These are phyloP conservation scores for Cupressus sempervirens DNA, from an alignment of 75 land plant genomes.

Conservation along the genomic window DNA sequence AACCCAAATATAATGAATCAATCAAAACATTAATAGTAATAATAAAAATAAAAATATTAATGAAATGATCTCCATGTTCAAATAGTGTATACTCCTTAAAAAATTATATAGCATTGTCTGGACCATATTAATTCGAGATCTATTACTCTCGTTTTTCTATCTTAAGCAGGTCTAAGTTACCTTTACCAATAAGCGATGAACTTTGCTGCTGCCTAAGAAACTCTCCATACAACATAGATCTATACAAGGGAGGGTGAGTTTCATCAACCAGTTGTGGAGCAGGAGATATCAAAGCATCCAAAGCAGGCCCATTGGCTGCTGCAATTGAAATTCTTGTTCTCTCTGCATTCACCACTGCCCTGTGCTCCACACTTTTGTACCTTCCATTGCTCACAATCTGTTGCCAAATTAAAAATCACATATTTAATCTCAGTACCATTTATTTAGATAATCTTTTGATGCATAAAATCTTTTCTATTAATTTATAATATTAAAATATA, in stretches of 20 bases:
- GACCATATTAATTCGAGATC: too few species aligned
- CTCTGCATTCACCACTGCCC: conserved; percentile 52
- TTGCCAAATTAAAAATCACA: not conserved
- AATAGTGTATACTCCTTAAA: too few species aligned
- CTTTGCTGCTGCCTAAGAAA: conserved; percentile 40
- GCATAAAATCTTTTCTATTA: too few species aligned
- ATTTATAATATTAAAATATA: too few species aligned
- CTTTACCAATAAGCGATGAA: conserved; percentile 19
- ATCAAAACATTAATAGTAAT: too few species aligned
- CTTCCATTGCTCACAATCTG: conserved; percentile 76
- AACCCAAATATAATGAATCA: too few species aligned
- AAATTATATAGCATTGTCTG: too few species aligned
- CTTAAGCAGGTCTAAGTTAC: not conserved
- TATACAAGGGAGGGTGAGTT: conserved; percentile 25
- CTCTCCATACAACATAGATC: conserved; percentile 46
- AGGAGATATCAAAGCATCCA: conserved; percentile 42
- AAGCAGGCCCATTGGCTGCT: conserved; percentile 41
- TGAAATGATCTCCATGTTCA: too few species aligned
- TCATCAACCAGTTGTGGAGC: conserved; percentile 36
- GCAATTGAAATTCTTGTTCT: conserved; percentile 53
- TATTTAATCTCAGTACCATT: not conserved
- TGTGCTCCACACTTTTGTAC: conserved; percentile 70
- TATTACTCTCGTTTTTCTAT: not conserved
- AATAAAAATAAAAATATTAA: too few species aligned
- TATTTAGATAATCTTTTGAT: too few species aligned